Evolutionary conservation across 257 asterid species (phyloP).

Genomic region (Jacaranda mimosifolia): DNA sequence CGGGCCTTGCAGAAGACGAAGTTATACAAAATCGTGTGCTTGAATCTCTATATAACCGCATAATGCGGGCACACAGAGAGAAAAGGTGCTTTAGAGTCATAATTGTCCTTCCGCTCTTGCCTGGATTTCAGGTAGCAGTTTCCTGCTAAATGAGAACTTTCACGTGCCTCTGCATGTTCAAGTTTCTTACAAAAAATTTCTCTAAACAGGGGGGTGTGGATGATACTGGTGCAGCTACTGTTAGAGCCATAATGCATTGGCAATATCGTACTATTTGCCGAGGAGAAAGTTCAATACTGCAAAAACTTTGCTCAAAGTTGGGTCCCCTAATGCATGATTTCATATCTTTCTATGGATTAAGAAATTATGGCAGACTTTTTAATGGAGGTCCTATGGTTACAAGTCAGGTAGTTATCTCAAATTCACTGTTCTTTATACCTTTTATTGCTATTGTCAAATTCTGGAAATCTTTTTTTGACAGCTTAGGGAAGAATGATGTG

Average conservation of each 20-base stretch:
- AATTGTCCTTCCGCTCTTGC: conserved; percentile 89
- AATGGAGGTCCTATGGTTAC: conserved; percentile 79
- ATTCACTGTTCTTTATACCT: background rate
- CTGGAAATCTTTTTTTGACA: background rate
- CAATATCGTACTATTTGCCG: conserved; percentile 91
- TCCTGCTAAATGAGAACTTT: conserved; percentile 28
- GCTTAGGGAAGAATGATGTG: no score
- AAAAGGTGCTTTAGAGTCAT: conserved; percentile 79
- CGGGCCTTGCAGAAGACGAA: conserved; percentile 90
- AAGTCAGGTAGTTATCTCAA: conserved; percentile 68
- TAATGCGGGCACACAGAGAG: conserved; percentile 75
- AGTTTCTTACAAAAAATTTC: conserved; percentile 26
- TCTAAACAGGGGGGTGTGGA: conserved; percentile 88
- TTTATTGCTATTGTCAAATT: background rate
- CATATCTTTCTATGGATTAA: conserved; percentile 88
- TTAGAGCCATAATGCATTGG: conserved; percentile 98
- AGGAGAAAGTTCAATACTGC: conserved; percentile 78
- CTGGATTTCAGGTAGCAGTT: conserved; percentile 87
- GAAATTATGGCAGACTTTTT: conserved; percentile 78
- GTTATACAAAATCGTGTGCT: conserved; percentile 85
- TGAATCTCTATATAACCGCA: conserved; percentile 88
- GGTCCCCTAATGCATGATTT: conserved; percentile 72
- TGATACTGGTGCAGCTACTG: conserved; percentile 96
- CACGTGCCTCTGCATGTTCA: conserved; percentile 22
- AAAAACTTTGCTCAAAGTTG: conserved; percentile 72